Evolutionary conservation across 768 basidiomycete genomes (phyloP).

Genomic region (Lentinula raphanica): DNA sequence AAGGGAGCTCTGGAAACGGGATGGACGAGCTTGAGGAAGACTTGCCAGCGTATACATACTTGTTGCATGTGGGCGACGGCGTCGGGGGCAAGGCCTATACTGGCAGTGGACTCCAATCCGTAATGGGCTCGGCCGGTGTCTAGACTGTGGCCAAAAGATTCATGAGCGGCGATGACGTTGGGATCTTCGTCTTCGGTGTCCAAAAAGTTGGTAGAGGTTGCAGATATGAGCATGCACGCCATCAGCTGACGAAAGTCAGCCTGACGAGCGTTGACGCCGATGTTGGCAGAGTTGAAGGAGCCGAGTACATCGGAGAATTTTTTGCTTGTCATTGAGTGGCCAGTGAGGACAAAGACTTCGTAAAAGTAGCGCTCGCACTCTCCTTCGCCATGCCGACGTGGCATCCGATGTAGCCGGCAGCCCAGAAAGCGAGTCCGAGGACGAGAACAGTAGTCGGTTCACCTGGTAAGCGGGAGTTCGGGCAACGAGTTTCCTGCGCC

Average conservation of each 20-base stretch:
- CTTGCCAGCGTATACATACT: background rate
- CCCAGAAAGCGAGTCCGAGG: background rate
- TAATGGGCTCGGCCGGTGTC: background rate
- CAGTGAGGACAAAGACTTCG: background rate
- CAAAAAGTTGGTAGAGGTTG: background rate
- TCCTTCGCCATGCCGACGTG: background rate
- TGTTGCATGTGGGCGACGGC: background rate
- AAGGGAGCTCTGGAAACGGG: background rate
- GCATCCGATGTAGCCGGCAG: background rate
- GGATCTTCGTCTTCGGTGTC: background rate
- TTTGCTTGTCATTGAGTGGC: background rate
- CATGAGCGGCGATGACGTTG: background rate
- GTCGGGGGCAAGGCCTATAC: background rate
- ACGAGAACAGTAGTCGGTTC: slow-evolving; percentile 6
- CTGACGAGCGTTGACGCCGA: background rate
- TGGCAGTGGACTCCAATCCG: background rate
- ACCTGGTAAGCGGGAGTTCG: background rate
- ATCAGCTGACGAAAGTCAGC: background rate
- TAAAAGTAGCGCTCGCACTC: background rate
- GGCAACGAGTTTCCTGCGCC: slow-evolving; percentile 7
- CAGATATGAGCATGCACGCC: background rate
- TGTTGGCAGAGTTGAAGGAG: background rate
- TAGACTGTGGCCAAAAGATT: background rate
- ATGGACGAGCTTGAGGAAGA: background rate
- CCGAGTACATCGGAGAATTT: background rate